Conservation (phyloP, 2,329 filamentous ascomycete species). For the Fusarium mundagurra region DNA sequence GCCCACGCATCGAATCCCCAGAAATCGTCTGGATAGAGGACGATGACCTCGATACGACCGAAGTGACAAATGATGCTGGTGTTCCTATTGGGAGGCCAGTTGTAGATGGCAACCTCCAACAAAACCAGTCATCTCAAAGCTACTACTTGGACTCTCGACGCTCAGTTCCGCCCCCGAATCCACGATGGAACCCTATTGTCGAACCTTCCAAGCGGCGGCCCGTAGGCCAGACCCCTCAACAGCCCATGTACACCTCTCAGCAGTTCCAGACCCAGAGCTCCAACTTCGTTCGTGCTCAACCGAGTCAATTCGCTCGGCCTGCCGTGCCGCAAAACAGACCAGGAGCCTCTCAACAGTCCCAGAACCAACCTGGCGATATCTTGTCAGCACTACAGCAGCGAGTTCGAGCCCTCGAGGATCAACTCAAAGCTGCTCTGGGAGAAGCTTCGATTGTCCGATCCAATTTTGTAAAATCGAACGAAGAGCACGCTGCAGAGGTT, state of each 20-base stretch:
- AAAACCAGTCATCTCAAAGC: conserved; percentile 41
- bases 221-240: conserved; percentile 24
- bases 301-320: conserved; percentile 56
- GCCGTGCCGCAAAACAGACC: conserved; percentile 42
- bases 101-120: conserved; percentile 50
- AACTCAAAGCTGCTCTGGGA: conserved; percentile 71
- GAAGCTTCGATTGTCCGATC: conserved; percentile 80
- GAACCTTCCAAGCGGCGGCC: conserved; percentile 38
- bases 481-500: conserved; percentile 71
- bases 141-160: conserved; percentile 37
- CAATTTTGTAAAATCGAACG: conserved; percentile 70
- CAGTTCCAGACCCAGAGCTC: conserved; percentile 45
- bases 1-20: conserved; percentile 42
- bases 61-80: conserved; percentile 62
- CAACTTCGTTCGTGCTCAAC: conserved; percentile 45
- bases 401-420: conserved; percentile 62
- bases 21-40: conserved; percentile 62
- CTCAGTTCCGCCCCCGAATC: conserved; percentile 48
- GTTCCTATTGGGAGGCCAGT: conserved; percentile 51
- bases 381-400: conserved; percentile 62
- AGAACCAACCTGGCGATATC: conserved; percentile 48
- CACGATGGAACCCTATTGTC: conserved; percentile 52
- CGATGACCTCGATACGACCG: conserved; percentile 67
- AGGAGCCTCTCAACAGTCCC: conserved; percentile 39
- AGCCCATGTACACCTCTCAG: conserved; percentile 44